Conservation (phyloP, 2,329 filamentous ascomycete species). For the Berkeleyomyces basicola region DNA sequence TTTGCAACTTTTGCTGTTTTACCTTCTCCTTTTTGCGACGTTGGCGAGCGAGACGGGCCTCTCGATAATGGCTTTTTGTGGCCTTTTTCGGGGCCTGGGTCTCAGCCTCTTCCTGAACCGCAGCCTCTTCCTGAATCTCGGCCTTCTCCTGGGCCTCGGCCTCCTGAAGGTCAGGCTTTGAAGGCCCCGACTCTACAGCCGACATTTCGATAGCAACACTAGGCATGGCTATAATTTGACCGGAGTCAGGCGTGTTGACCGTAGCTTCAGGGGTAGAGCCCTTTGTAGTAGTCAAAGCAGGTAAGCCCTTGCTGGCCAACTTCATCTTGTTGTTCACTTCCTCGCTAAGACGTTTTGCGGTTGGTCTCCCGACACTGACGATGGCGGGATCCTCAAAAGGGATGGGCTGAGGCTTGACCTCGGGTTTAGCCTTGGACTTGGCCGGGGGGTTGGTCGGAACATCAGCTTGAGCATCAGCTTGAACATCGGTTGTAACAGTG, state of each 20-base stretch:
- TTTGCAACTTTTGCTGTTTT: not conserved
- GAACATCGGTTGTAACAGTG: not conserved
- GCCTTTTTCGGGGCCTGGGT: not conserved
- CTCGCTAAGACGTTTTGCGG: constrained; percentile 4
- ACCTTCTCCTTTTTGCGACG: constrained; percentile 5
- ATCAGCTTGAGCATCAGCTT: no score
- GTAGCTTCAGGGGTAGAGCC: not conserved
- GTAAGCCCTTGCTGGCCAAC: not conserved
- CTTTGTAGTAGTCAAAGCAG: not conserved
- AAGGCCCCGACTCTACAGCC: constrained; percentile 1
- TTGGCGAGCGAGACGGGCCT: constrained; percentile 5
- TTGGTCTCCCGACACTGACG: constrained; percentile 40
- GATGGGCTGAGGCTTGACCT: not conserved
- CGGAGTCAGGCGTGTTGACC: not conserved
- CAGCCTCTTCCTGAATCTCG: not conserved
- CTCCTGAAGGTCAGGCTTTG: not conserved
- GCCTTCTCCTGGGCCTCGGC: not conserved
- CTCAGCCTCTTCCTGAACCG: not conserved
- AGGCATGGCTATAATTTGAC: not conserved
- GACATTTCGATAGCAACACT: not conserved
- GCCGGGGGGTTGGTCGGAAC: no score
- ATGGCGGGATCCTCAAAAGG: constrained; percentile 71
- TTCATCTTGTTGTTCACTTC: constrained; percentile 4
- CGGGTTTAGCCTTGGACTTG: not conserved
- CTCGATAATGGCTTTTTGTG: not conserved